Evolutionary conservation across 2,329 filamentous ascomycete species (phyloP).

Genomic region (Xenosphaeropsis pyriputrescens): DNA sequence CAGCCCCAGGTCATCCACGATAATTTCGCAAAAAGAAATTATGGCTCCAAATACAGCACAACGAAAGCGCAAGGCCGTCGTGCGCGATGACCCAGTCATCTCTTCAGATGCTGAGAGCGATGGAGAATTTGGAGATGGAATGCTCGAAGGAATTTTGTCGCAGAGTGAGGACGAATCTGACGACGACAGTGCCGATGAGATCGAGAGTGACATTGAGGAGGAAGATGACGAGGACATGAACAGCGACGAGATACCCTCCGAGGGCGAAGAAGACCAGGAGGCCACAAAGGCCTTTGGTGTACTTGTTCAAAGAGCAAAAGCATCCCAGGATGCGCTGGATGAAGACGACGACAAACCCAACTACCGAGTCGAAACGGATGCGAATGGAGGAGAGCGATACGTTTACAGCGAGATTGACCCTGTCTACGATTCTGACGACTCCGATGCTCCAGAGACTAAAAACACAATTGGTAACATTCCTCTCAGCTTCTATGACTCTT

Average conservation of each 20-base stretch:
- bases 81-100: slow-evolving; percentile 31
- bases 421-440: slow-evolving; percentile 91
- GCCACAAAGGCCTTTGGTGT: slow-evolving; percentile 19
- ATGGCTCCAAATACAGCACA: slow-evolving; percentile 14
- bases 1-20: too few relatives aligned
- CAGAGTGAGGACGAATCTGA: slow-evolving; percentile 42
- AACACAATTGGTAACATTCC: slow-evolving; percentile 97
- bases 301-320: slow-evolving; percentile 23
- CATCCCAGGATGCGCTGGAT: slow-evolving; percentile 19
- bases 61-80: slow-evolving; percentile 49
- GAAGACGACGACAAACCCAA: slow-evolving; percentile 27
- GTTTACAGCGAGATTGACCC: slow-evolving; percentile 90
- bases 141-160: slow-evolving; percentile 40
- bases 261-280: slow-evolving; percentile 15
- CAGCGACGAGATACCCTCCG: slow-evolving; percentile 32
- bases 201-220: slow-evolving; percentile 28
- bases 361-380: slow-evolving; percentile 55
- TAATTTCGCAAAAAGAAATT: too few relatives aligned
- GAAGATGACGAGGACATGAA: slow-evolving; percentile 29
- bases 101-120: slow-evolving; percentile 36
- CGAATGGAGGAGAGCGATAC: slow-evolving; percentile 82
- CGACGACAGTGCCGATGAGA: slow-evolving; percentile 29
- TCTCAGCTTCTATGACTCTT: slow-evolving; percentile 89
- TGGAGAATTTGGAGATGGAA: slow-evolving; percentile 40
- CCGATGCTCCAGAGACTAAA: slow-evolving; percentile 59